Base-by-base conservation (phyloP, 1,284 basidiomycete genomes). In the Exsudoporus floridanus region DNA sequence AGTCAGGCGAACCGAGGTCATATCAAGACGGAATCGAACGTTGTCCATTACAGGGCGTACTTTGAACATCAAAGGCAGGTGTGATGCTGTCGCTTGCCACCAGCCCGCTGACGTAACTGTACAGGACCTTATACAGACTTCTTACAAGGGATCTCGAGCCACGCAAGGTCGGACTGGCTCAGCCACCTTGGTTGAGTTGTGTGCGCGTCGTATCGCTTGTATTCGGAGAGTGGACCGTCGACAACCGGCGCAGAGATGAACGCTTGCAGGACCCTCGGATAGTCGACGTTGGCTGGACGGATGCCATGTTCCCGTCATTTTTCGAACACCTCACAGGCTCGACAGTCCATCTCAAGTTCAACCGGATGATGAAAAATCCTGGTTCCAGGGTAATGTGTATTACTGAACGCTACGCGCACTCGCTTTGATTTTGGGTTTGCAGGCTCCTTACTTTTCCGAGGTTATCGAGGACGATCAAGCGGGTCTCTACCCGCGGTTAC, bases 1-100 rank as follows among this genome's bases (percentile, higher is more conserved):
- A 71, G 66, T 30, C 51, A 54, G 30, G 66, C 66, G 1, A 69
- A 69, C n/a, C 42, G 67, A 9, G 66, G 70, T 2, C 71, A 69
- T 16, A 46, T 70, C 49, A 46, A 51, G 41, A 31, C 37, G 2
- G 57, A 57, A 4, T 14, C 49, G 4, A 18, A 27, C 4, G 23
- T 47, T 1, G 47, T 44, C 3, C 64, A 67, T 18, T 52, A 67
- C 21, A 57, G 66, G 34, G 67, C 36, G 0, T 57, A 63, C 34
- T 71, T 69, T 49, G 66, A 72, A 23, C 63, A 69, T 3, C 66
- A 69, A 44, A 61, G 66, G 66, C 68, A n/a, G 2, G 25, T 34
- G 3, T 10, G 4, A 25, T 6, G 30, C 14, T 7, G 3, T 14
- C 13, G 4, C 6, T 25, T 16, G 9, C 18, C 1, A 2, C 4